Percentiles rank a stretch among this genome's conserved stretches.
phyloP scores from a whole-genome alignment of 1,139 yeast genomes.

The Nematodospora anomalae region DNA sequence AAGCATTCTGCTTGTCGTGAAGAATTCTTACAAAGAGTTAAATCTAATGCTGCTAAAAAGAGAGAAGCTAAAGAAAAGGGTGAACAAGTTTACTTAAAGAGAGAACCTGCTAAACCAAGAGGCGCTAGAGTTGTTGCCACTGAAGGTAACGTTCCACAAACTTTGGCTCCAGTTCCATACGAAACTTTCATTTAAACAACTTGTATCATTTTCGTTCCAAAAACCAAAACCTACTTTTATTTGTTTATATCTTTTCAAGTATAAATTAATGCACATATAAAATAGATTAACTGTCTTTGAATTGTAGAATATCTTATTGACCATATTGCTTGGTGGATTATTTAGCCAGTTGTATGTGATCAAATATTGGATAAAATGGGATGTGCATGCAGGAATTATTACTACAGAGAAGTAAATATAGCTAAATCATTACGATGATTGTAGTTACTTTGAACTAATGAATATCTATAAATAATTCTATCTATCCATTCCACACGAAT shows the following conservation, averaged over 20 bases:
- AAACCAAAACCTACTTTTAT: slow-evolving; percentile 10
- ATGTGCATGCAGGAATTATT: too few relatives aligned
- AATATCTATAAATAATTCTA: too few relatives aligned
- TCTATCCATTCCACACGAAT: slow-evolving; percentile 24
- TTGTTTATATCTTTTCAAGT: slow-evolving; percentile 13
- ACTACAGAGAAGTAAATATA: too few relatives aligned
- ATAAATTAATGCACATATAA: slow-evolving; percentile 17
- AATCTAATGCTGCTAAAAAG: slow-evolving; percentile 91
- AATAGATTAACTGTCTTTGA: slow-evolving; percentile 1
- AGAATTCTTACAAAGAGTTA: slow-evolving; percentile 98
- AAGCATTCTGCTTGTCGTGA: slow-evolving; percentile 99
- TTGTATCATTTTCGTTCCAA: slow-evolving; percentile 1
- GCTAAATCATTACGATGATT: too few relatives aligned
- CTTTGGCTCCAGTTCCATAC: slow-evolving; percentile 98
- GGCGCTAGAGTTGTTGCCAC: slow-evolving; percentile 79
- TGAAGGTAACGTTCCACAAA: slow-evolving; percentile 84
- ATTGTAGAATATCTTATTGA: neutral
- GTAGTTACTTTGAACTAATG: too few relatives aligned
- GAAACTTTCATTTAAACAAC: slow-evolving; percentile 87
- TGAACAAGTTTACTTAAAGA: slow-evolving; percentile 87
- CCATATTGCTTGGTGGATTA: too few relatives aligned
- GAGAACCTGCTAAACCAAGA: slow-evolving; percentile 99
- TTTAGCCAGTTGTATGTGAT: too few relatives aligned
- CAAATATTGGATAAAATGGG: too few relatives aligned
- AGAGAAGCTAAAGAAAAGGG: slow-evolving; percentile 95